Conservation (phyloP, 306 rosid species). For the Casuarina glauca region DNA sequence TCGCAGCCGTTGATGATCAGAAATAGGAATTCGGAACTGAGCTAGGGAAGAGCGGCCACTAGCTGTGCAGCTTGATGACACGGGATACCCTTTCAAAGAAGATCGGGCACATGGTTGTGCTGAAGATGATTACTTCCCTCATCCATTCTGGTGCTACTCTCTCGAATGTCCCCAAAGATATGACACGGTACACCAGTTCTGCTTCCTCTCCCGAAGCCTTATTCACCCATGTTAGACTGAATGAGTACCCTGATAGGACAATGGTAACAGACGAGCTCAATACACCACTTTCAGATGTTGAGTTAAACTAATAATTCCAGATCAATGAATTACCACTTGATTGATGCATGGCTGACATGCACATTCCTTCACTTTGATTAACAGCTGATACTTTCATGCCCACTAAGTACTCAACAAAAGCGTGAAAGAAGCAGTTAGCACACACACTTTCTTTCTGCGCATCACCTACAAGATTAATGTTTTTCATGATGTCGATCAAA, state of each 20-base stretch:
- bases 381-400: constrained; percentile 73
- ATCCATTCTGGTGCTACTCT: constrained; percentile 94
- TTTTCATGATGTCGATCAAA: constrained; percentile 22
- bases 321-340: constrained; percentile 71
- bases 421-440: constrained; percentile 53
- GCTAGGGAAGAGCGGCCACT: neutral
- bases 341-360: constrained; percentile 65
- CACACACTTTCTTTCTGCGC: constrained; percentile 27
- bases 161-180: constrained; percentile 79
- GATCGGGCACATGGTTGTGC: constrained; percentile 73
- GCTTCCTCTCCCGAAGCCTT: constrained; percentile 49
- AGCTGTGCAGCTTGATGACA: constrained; percentile 53
- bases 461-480: constrained; percentile 43
- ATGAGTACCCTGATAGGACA: constrained; percentile 65
- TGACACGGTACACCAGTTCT: constrained; percentile 58
- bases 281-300: no score
- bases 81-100: constrained; percentile 71
- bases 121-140: constrained; percentile 81
- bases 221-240: constrained; percentile 69
- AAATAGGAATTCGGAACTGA: constrained; percentile 3
- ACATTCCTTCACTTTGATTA: constrained; percentile 49
- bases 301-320: constrained; percentile 4
- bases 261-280: constrained; percentile 6
- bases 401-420: constrained; percentile 64
- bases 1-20: neutral